phyloP scores from a whole-genome alignment of 768 basidiomycete species.

The Kwoniella europaea region DNA sequence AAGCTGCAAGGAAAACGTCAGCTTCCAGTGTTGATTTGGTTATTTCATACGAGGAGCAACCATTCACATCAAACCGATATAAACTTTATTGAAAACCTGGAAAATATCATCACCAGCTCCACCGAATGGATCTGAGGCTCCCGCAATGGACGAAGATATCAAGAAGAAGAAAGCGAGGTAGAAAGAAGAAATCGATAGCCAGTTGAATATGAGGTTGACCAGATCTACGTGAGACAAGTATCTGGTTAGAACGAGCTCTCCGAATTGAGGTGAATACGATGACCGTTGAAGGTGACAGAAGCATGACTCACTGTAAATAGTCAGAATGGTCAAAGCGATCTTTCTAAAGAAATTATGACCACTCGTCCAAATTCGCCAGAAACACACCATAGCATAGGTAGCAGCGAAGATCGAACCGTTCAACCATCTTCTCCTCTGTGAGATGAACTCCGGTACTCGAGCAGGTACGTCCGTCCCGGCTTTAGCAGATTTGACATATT shows the following conservation, averaged over 20 bases:
- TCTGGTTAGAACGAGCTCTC: no score
- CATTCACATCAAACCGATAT: conserved; percentile 83
- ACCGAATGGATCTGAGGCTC: conserved; percentile 71
- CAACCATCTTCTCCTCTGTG: conserved; percentile 57
- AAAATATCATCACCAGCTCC: conserved; percentile 76
- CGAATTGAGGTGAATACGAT: no score
- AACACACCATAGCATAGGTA: conserved; percentile 50
- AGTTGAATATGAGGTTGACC: conserved; percentile 54
- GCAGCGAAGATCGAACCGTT: conserved; percentile 57
- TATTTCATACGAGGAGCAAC: no score
- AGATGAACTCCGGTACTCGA: conserved; percentile 53
- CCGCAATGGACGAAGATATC: conserved; percentile 75
- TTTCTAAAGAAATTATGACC: conserved; percentile 56
- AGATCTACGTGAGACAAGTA: conserved; percentile 19
- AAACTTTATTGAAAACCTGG: conserved; percentile 76
- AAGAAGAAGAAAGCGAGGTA: conserved; percentile 70
- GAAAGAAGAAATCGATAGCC: conserved; percentile 55
- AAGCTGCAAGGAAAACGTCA: conserved; percentile 23
- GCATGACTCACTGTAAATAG: conserved; percentile 49
- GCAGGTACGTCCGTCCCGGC: conserved; percentile 56
- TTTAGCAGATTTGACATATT: conserved; percentile 55
- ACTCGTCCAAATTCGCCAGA: conserved; percentile 53
- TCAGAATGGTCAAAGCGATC: conserved; percentile 45
- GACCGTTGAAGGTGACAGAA: background rate
- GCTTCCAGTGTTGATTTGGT: no score